phyloP scores from a whole-genome alignment of 345 rosid genomes.

The Salix purpurea region DNA sequence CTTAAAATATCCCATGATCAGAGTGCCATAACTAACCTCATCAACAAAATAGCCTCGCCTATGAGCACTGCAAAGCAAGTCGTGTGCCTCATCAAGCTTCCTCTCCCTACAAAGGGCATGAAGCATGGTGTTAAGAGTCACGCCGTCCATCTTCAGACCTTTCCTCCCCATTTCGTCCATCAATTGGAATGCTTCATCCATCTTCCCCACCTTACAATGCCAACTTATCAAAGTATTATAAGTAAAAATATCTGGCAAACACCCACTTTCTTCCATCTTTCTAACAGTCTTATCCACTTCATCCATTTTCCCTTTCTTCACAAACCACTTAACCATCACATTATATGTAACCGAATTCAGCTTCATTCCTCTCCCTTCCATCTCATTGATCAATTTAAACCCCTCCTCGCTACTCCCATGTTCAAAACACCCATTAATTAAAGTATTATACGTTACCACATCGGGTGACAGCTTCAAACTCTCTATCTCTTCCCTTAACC shows the following conservation, averaged over 20 bases:
- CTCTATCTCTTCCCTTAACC: slow-evolving; percentile 66
- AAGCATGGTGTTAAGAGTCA: slow-evolving; percentile 70
- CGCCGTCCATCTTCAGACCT: slow-evolving; percentile 62
- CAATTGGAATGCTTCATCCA: slow-evolving; percentile 58
- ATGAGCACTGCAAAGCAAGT: slow-evolving; percentile 47
- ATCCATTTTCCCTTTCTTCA: slow-evolving; percentile 67
- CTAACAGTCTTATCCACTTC: slow-evolving; percentile 41
- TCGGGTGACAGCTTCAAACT: slow-evolving; percentile 55
- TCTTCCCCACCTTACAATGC: slow-evolving; percentile 54
- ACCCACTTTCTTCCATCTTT: slow-evolving; percentile 57
- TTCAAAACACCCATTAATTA: slow-evolving; percentile 72
- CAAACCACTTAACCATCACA: slow-evolving; percentile 62
- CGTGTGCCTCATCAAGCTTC: slow-evolving; percentile 54
- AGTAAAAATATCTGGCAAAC: slow-evolving; percentile 57
- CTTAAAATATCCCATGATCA: slow-evolving; percentile 64
- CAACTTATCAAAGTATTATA: slow-evolving; percentile 66
- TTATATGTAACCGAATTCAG: slow-evolving; percentile 59
- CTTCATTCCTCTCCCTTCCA: slow-evolving; percentile 56
- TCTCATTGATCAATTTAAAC: slow-evolving; percentile 52
- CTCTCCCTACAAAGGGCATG: slow-evolving; percentile 53
- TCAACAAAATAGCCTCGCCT: slow-evolving; percentile 67
- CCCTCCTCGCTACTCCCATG: slow-evolving; percentile 41
- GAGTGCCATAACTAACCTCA: slow-evolving; percentile 74
- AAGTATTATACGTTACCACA: slow-evolving; percentile 73
- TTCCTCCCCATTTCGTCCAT: slow-evolving; percentile 71